Base-by-base conservation (phyloP, 2,329 filamentous ascomycete species). In the Thelonectria olida region DNA sequence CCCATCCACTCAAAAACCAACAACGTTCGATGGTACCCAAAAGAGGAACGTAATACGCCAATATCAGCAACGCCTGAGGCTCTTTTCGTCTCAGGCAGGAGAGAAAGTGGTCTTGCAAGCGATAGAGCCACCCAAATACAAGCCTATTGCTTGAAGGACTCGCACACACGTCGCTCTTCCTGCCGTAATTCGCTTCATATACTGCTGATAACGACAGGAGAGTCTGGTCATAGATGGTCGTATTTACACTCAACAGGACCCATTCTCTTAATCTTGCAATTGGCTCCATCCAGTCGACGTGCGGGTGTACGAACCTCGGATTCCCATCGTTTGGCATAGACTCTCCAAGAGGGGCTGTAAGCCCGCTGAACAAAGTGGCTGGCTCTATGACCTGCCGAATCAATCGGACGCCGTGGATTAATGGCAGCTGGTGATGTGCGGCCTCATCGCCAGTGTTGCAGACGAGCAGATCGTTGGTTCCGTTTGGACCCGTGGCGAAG, bases 111-210 rank as follows among this genome's bases (percentile, higher is more conserved):
- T 74, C 66, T 25, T 72, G 65, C 57, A 74, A 58, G 7, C 67
- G 66, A 54, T 74, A 74, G 31, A 74, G 57, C 72, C 72, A 74
- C 7, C 66, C 67, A 41, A 74, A 69, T 3, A 73, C 67, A 45
- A 69, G 54, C 28, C 61, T 62, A 41, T 72, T 62, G 10, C 54
- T 54, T 4, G 44, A 47, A 7, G 59, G 57, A 20, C 69, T 70
- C 27, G 60, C 57, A 22, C 65, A 67, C 0, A 34, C 7, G 6
- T 12, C 22, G 10, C 69, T 4, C 64, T 48, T 4, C n/a, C 28
- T 59, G 36, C 69, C 69, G 58, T 71, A 72, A 31, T 65, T 72
- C 25, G 69, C 69, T 31, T 72, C 67, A 50, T 72, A 72, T 19
- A 72, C 49, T 15, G 71, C 69, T 20, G 61, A 68, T 12, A 72